These are phyloP conservation scores for Phylloporus arenicola DNA, from an alignment of 768 basidiomycete species.

Conservation along the genomic window DNA sequence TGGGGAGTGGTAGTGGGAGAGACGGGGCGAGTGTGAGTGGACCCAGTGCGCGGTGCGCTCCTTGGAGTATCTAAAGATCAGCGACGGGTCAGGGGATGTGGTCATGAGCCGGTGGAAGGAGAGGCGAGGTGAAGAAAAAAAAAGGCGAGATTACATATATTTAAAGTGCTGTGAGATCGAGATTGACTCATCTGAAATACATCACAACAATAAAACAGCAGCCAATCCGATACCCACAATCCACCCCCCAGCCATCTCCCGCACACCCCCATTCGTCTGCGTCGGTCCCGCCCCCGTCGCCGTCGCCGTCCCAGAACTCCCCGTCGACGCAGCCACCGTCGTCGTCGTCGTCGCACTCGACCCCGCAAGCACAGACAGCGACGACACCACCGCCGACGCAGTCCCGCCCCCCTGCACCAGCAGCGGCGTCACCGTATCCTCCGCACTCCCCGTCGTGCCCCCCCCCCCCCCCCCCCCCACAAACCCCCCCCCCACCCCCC, in stretches of 20 bases:
- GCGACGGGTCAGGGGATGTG: conserved; percentile 51
- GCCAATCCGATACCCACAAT: background rate
- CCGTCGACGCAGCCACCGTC: background rate
- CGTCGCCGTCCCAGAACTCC: background rate
- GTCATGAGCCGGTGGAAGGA: conserved; percentile 40
- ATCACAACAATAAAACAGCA: conserved; percentile 1
- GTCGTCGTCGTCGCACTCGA: background rate
- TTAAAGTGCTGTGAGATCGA: conserved; percentile 14
- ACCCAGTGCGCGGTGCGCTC: conserved; percentile 68
- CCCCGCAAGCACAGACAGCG: background rate
- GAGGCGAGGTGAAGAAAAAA: background rate
- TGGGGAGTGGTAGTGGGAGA: conserved; percentile 47
- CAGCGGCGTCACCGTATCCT: conserved; percentile 4
- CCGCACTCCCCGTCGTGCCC: background rate
- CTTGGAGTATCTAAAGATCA: conserved; percentile 52
- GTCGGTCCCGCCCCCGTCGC: background rate
- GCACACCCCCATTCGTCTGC: conserved; percentile 1
- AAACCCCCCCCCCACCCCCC: too few relatives aligned
- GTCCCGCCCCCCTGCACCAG: conserved; percentile 10
- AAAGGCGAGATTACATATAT: too few relatives aligned
- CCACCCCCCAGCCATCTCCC: background rate
- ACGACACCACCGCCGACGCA: background rate
- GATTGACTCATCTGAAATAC: conserved; percentile 10
- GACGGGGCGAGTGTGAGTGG: conserved; percentile 34
- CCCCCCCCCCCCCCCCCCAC: background rate